Conservation (phyloP, 306 rosid genomes). For the Arachis hypogaea region DNA sequence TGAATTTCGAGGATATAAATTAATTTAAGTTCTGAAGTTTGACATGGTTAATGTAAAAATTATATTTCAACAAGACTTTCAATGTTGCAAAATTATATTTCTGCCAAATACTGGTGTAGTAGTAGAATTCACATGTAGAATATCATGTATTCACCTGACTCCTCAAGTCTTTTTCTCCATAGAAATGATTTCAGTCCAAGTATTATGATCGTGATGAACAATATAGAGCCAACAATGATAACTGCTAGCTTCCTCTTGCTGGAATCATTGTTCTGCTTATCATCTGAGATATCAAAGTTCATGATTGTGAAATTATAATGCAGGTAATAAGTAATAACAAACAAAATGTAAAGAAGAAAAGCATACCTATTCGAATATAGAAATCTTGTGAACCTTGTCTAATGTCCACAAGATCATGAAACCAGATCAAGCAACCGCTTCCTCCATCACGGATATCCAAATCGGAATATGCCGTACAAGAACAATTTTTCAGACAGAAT, state of each 20-base stretch:
- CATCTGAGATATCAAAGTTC: slow-evolving; percentile 26
- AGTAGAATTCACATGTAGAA: background rate
- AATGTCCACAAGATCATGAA: slow-evolving; percentile 36
- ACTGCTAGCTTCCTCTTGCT: slow-evolving; percentile 37
- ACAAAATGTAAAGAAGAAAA: background rate
- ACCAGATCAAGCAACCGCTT: slow-evolving; percentile 58
- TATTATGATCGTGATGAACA: slow-evolving; percentile 10
- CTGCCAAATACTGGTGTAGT: background rate
- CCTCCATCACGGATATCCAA: slow-evolving; percentile 40
- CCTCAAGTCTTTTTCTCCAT: slow-evolving; percentile 16
- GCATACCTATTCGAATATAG: slow-evolving; percentile 38
- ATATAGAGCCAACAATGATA: slow-evolving; percentile 24
- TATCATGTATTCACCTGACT: slow-evolving; percentile 13
- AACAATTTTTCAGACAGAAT: slow-evolving; percentile 40
- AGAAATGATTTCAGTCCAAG: slow-evolving; percentile 13
- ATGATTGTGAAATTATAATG: background rate
- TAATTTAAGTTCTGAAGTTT: background rate
- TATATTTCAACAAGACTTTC: background rate
- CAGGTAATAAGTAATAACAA: background rate
- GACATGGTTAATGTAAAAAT: no score
- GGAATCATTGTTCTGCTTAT: background rate
- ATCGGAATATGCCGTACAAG: slow-evolving; percentile 47
- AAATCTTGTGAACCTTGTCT: slow-evolving; percentile 47
- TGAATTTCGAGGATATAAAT: background rate
- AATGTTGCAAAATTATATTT: background rate